These are phyloP conservation scores for Nitzschia sp. DNA, from an alignment of 108 stramenopile species.

Conservation along the genomic window DNA sequence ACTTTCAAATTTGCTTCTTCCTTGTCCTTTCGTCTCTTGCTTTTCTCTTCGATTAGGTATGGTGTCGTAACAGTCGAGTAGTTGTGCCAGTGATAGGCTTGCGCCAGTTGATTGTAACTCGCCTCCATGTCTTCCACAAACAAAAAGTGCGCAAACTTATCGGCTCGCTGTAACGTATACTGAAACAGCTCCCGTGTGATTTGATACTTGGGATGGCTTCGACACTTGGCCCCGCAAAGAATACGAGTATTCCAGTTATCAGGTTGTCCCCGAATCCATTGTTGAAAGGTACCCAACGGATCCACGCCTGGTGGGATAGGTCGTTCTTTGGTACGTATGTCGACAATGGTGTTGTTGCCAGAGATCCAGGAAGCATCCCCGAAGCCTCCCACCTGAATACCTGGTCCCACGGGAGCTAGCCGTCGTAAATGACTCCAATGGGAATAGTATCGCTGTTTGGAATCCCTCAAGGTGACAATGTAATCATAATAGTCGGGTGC, in stretches of 20 bases:
- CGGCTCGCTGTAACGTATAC: constrained; percentile 30
- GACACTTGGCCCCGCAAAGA: constrained; percentile 36
- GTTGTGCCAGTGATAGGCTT: constrained; percentile 19
- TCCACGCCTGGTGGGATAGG: background rate
- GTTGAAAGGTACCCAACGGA: background rate
- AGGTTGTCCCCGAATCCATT: constrained; percentile 38
- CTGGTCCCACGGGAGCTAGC: background rate
- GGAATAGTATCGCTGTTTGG: constrained; percentile 30
- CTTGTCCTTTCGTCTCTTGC: constrained; percentile 1
- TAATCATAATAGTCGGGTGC: constrained; percentile 25
- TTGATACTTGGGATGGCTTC: constrained; percentile 31
- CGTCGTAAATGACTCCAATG: constrained; percentile 38
- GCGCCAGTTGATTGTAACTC: constrained; percentile 16
- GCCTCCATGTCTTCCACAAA: constrained; percentile 41
- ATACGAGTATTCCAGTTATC: constrained; percentile 46
- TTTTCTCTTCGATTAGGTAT: background rate
- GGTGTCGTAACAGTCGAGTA: background rate
- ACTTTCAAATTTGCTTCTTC: background rate
- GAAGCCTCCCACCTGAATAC: constrained; percentile 1
- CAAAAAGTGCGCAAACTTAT: constrained; percentile 23
- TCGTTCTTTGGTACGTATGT: background rate
- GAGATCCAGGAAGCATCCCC: constrained; percentile 16
- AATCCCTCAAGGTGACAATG: constrained; percentile 31
- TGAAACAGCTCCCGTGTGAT: constrained; percentile 26
- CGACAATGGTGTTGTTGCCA: constrained; percentile 7